Conservation (phyloP, 371 early-diverging fungal genomes). For the Mortierella sp. region DNA sequence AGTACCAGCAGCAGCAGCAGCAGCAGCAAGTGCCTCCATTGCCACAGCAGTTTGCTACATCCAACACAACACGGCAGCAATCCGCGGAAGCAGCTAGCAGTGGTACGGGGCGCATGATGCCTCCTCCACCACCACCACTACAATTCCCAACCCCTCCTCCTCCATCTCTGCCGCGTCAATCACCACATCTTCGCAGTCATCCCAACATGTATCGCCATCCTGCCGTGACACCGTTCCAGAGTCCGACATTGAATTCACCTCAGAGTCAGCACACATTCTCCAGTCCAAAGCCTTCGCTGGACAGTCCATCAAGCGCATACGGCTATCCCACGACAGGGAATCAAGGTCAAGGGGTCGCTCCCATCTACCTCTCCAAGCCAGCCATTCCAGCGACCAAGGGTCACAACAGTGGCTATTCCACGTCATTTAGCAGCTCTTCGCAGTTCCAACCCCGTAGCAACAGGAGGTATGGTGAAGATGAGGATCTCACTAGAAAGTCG, state of each 20-base stretch:
- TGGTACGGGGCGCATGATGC: not conserved
- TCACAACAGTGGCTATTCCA: not conserved
- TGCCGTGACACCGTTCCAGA: constrained; percentile 26
- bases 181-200: constrained; percentile 21
- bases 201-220: constrained; percentile 17
- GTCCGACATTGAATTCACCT: constrained; percentile 15
- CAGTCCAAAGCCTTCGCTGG: constrained; percentile 3
- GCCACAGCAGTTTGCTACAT: not conserved
- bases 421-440: constrained; percentile 13
- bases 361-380: constrained; percentile 49
- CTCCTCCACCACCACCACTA: constrained; percentile 8
- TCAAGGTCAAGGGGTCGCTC: constrained; percentile 22
- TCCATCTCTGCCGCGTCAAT: constrained; percentile 35
- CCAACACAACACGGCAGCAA: not conserved
- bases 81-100: too few species aligned
- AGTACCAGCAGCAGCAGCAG: constrained; percentile 16
- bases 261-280: constrained; percentile 10
- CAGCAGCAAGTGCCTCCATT: constrained; percentile 12
- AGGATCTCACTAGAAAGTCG: constrained; percentile 16
- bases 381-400: constrained; percentile 15
- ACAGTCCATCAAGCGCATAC: constrained; percentile 24
- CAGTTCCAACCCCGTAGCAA: constrained; percentile 6
- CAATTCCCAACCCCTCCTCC: constrained; percentile 45
- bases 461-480: constrained; percentile 17
- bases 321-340: constrained; percentile 16